Evolutionary conservation across 257 asterid species (phyloP).

Genomic region (Solanum pimpinellifolium): DNA sequence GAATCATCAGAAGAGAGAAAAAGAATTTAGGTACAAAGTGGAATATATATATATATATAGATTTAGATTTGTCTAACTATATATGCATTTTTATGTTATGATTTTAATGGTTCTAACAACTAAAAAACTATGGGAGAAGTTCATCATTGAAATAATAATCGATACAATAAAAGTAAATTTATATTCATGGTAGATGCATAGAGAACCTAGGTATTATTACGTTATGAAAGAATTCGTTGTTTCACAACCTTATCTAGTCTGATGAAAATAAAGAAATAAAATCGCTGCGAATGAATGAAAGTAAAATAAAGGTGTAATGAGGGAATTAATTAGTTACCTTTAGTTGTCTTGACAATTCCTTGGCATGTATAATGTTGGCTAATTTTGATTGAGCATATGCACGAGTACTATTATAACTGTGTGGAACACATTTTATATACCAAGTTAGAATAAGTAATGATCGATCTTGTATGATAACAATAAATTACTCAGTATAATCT

Average conservation of each 20-base stretch:
- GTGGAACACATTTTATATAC: background rate
- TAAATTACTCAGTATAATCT: background rate
- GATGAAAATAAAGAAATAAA: background rate
- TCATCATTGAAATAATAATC: too few relatives aligned
- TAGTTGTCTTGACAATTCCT: conserved; percentile 72
- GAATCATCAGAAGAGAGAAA: too few relatives aligned
- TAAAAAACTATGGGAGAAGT: too few relatives aligned
- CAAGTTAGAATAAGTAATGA: background rate
- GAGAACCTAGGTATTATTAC: background rate
- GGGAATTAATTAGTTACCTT: conserved; percentile 35
- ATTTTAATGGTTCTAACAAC: too few relatives aligned
- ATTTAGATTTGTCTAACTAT: too few relatives aligned
- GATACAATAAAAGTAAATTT: background rate
- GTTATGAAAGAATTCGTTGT: too few relatives aligned
- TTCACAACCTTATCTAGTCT: background rate
- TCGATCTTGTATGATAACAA: background rate
- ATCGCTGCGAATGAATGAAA: background rate
- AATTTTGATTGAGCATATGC: conserved; percentile 88
- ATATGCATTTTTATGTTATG: too few relatives aligned
- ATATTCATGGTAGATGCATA: background rate
- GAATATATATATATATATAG: too few relatives aligned
- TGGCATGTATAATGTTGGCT: conserved; percentile 85
- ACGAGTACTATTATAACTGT: conserved; percentile 75
- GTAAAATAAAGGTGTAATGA: background rate
- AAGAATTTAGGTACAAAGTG: too few relatives aligned